These are phyloP conservation scores for Citropsis articulata DNA, from an alignment of 345 rosid genomes.

Conservation along the genomic window DNA sequence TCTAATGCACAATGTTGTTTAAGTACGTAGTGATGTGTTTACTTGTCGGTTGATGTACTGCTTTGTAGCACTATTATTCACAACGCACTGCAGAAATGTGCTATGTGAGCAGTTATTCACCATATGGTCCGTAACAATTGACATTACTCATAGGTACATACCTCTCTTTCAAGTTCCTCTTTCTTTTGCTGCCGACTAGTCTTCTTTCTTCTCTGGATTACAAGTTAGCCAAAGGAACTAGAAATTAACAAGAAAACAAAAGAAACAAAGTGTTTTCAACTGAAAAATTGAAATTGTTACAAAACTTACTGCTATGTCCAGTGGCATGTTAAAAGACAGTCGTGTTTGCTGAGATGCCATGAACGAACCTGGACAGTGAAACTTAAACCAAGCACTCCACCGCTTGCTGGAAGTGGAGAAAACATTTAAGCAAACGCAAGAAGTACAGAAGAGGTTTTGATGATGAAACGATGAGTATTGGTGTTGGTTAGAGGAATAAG, in stretches of 20 bases:
- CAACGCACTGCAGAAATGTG: no score
- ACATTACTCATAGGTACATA: conserved; percentile 14
- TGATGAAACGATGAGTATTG: conserved; percentile 19
- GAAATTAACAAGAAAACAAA: not conserved
- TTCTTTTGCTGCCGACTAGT: conserved; percentile 57
- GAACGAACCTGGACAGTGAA: not conserved
- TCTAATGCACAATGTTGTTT: no score
- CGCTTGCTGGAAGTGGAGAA: conserved; percentile 1
- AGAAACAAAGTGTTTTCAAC: not conserved
- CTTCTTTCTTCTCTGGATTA: conserved; percentile 65
- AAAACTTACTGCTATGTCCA: conserved; percentile 32
- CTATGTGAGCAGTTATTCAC: no score
- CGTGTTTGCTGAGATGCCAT: conserved; percentile 28
- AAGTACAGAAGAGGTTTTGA: conserved; percentile 8
- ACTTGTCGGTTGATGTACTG: no score
- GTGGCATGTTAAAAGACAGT: conserved; percentile 10
- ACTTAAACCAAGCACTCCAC: not conserved
- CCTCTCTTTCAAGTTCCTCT: conserved; percentile 88
- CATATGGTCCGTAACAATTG: no score
- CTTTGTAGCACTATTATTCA: no score
- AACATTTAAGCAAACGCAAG: conserved; percentile 18
- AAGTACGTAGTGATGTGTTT: not conserved
- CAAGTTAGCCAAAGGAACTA: not conserved
- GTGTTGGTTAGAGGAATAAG: conserved; percentile 20
- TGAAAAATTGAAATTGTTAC: not conserved